phyloP scores from a whole-genome alignment of 164 flowering plant species.

The Vitis cinerea region DNA sequence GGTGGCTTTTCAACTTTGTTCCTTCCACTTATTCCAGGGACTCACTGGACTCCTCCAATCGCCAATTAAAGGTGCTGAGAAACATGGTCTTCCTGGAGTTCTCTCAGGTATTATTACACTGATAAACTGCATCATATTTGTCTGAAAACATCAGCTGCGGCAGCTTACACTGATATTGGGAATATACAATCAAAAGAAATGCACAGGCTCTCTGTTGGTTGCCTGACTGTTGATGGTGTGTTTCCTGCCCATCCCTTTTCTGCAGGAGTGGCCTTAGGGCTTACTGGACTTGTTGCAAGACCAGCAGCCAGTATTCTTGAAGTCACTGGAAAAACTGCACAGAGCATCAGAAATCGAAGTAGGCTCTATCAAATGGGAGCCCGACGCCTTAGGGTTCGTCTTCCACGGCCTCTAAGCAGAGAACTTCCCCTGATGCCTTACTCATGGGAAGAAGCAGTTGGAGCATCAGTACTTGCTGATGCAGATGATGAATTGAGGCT shows the following conservation, averaged over 20 bases:
- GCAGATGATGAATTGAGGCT: constrained; percentile 46
- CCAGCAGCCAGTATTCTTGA: constrained; percentile 96
- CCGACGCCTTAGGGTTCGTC: constrained; percentile 58
- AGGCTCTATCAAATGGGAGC: constrained; percentile 45
- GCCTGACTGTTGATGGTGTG: neutral
- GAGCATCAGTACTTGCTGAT: constrained; percentile 57
- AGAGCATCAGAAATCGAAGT: constrained; percentile 89
- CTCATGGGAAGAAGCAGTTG: constrained; percentile 96
- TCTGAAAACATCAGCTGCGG: neutral
- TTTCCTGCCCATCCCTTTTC: constrained; percentile 4
- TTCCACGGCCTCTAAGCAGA: constrained; percentile 74
- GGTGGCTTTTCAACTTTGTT: too few species aligned
- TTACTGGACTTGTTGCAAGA: constrained; percentile 89
- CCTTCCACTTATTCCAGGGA: constrained; percentile 47
- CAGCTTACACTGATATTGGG: neutral
- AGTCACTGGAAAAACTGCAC: constrained; percentile 95
- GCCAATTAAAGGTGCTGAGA: constrained; percentile 91
- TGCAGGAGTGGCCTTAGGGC: constrained; percentile 84
- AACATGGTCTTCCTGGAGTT: constrained; percentile 95
- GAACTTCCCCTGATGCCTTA: constrained; percentile 73
- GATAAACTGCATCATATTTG: neutral
- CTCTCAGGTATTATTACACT: constrained; percentile 72
- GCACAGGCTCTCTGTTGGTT: neutral
- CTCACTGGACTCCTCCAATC: constrained; percentile 95
- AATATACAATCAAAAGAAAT: neutral